Conservation (phyloP, 257 asterid species). For the Petunia secreta region DNA sequence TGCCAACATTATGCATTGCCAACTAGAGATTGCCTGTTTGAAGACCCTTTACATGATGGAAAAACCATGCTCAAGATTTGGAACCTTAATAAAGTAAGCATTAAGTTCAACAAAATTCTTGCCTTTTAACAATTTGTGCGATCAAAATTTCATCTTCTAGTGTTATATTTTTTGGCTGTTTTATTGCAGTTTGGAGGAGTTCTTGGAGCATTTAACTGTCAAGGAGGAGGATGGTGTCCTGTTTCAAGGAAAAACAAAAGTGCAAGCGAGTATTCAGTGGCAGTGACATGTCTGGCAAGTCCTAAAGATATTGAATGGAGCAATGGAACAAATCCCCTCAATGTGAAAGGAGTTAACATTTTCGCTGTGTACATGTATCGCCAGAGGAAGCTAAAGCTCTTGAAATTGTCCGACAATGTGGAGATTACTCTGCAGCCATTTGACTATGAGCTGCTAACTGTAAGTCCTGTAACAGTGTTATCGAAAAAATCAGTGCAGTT, state of each 20-base stretch:
- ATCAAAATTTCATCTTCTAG: background rate
- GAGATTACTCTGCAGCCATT: conserved; percentile 39
- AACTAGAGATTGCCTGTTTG: conserved; percentile 62
- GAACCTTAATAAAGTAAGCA: conserved; percentile 61
- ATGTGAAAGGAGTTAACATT: conserved; percentile 25
- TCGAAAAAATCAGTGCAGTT: conserved; percentile 34
- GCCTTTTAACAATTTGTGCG: background rate
- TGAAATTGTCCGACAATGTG: conserved; percentile 31
- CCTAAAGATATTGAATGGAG: conserved; percentile 50
- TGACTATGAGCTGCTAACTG: conserved; percentile 41
- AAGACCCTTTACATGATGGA: conserved; percentile 68
- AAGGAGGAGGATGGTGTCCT: conserved; percentile 61
- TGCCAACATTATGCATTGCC: conserved; percentile 67
- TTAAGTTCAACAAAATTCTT: background rate
- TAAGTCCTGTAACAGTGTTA: conserved; percentile 37
- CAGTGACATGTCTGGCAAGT: conserved; percentile 27
- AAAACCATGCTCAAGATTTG: conserved; percentile 74
- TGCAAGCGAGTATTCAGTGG: conserved; percentile 26
- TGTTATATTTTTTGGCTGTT: background rate
- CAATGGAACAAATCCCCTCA: conserved; percentile 36
- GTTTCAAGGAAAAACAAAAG: conserved; percentile 58
- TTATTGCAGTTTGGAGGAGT: conserved; percentile 49
- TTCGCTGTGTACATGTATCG: conserved; percentile 44
- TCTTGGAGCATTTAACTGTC: conserved; percentile 76
- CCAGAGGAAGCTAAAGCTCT: conserved; percentile 39